Evolutionary conservation across 306 rosid genomes (phyloP).

Genomic region (Rosa rugosa): DNA sequence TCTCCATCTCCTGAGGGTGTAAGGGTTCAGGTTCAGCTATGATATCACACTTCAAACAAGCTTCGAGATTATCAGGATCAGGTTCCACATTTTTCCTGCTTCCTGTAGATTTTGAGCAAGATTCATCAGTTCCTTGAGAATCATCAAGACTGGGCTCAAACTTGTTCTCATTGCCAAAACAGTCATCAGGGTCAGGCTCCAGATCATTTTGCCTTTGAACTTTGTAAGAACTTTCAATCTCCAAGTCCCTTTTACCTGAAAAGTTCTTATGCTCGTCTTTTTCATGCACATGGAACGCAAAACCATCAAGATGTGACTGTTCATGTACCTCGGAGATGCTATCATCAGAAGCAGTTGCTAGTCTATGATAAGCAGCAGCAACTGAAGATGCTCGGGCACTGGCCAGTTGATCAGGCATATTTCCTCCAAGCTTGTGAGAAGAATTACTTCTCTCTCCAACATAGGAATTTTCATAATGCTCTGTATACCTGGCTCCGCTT

Average conservation of each 20-base stretch:
- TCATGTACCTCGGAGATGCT: constrained; percentile 39
- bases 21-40: constrained; percentile 27
- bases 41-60: constrained; percentile 29
- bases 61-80: constrained; percentile 42
- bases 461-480: constrained; percentile 38
- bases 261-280: constrained; percentile 29
- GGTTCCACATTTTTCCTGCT: constrained; percentile 30
- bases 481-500: constrained; percentile 49
- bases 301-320: constrained; percentile 51
- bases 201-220: constrained; percentile 28
- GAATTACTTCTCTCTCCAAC: constrained; percentile 35
- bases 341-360: constrained; percentile 38
- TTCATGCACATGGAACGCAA: constrained; percentile 24
- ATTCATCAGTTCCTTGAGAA: constrained; percentile 34
- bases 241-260: constrained; percentile 27
- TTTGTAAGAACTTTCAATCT: constrained; percentile 25
- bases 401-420: constrained; percentile 39
- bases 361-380: constrained; percentile 72
- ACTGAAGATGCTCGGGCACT: constrained; percentile 74
- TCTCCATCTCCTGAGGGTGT: constrained; percentile 28
- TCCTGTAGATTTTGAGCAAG: constrained; percentile 26
- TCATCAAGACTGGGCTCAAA: constrained; percentile 67
- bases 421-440: constrained; percentile 84
- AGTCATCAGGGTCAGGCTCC: constrained; percentile 63
- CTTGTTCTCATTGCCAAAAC: constrained; percentile 29